Base-by-base conservation (phyloP, 371 early-diverging fungal genomes). In the Syncephalastrum sp. region DNA sequence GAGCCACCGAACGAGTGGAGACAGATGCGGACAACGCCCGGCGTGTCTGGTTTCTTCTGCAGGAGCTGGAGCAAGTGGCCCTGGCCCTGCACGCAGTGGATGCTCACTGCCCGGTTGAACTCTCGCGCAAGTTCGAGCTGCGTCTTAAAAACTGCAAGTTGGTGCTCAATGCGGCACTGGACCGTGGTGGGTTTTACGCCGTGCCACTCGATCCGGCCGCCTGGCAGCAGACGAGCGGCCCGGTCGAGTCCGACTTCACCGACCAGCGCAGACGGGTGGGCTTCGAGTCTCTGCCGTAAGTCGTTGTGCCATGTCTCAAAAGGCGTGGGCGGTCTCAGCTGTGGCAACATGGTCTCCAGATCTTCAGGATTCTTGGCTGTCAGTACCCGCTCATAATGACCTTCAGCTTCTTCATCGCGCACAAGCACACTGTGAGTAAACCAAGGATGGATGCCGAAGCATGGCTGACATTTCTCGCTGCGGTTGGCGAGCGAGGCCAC, bases 161-260 rank as follows among this genome's bases (percentile, higher is more conserved):
- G 94, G 29, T 84, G 83, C 4, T 85, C 84, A 16, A 90, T 70
- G 4, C 84, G 68, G 53, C 82, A 86, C 41, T 56, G 58, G 16
- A 74, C 71, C 5, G 70, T 74, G 0, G 69, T 70, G 17, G 81
- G 75, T 57, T 74, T 77, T 33, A 68, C 62, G 1, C 74, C 74
- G 42, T 75, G 74, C 66, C 78, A 79, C n/a, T 73, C 74, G 16
- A 64, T 63, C 0, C 64, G 57, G 5, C 77, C 75, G 19, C 79
- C 81, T n/a, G 83, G 81, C n/a, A 76, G 61, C 12, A 86, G 47
- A 41, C 74, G 77, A 19, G 81, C 94, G 24, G 75, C 77, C 61
- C 85, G 80, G 61, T 96, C 96, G 44, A 96, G 65, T 0, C 96
- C 96, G 43, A 92, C 84, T 67, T 96, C 96, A 38, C 95, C 96